Evolutionary conservation across 73 alveolate genomes (phyloP).

Genomic region (Paramecium tetraurelia): DNA sequence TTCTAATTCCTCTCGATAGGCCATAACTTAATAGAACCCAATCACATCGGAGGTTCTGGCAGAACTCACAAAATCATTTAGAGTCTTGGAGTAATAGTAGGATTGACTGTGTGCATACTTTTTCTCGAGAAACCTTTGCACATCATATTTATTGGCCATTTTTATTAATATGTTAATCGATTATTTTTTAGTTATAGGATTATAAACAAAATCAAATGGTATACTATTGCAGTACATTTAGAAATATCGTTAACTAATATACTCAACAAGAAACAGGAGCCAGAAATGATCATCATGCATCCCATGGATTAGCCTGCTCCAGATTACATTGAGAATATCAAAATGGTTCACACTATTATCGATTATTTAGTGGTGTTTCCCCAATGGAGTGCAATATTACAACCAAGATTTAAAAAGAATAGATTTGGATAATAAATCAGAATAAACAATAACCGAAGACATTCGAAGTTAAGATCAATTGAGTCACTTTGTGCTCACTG

Average conservation of each 20-base stretch:
- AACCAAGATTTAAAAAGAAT: not conserved
- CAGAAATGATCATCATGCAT: not conserved
- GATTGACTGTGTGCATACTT: not conserved
- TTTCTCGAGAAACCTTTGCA: not conserved
- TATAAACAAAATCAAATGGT: conserved; percentile 34
- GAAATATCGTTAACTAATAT: not conserved
- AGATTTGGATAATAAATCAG: not conserved
- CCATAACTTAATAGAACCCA: not conserved
- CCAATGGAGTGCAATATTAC: conserved; percentile 27
- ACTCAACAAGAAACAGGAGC: not conserved
- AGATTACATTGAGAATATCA: not conserved
- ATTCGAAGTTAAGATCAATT: not conserved
- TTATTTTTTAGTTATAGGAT: conserved; percentile 35
- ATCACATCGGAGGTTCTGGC: not conserved
- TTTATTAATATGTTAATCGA: conserved; percentile 22
- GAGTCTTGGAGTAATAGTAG: not conserved
- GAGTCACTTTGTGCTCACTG: conserved; percentile 23
- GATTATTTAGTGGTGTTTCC: conserved; percentile 34
- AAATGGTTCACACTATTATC: not conserved
- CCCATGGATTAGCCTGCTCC: not conserved
- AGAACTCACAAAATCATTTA: not conserved
- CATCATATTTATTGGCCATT: not conserved
- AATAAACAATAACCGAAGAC: not conserved
- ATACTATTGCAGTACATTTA: not conserved
- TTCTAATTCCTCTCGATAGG: not conserved